Percentiles rank a stretch among this genome's conserved stretches.
These are phyloP conservation scores for Phytophthora kernoviae DNA, from an alignment of 352 stramenopile species.

Conservation along the genomic window DNA sequence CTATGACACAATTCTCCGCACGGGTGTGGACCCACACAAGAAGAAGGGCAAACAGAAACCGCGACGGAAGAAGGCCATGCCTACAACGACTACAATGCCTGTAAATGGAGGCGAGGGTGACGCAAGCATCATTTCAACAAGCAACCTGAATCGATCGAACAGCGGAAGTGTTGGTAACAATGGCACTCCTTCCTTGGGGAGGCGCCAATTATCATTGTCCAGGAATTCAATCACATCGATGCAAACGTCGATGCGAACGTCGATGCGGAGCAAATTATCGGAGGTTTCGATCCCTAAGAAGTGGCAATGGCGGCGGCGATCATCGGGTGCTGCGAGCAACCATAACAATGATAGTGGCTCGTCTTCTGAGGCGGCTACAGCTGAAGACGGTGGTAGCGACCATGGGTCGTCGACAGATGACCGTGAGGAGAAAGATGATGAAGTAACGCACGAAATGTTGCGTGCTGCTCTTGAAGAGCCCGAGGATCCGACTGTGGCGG, in stretches of 20 bases:
- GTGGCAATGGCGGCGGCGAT: conserved; percentile 53
- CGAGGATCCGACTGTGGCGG: conserved; percentile 27
- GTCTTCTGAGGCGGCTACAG: conserved; percentile 65
- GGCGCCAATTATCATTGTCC: conserved; percentile 60
- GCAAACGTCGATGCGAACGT: conserved; percentile 28
- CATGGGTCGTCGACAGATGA: conserved; percentile 61
- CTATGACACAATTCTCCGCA: conserved; percentile 75
- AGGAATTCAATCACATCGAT: conserved; percentile 48
- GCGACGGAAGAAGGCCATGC: conserved; percentile 75
- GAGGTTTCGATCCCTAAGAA: conserved; percentile 80
- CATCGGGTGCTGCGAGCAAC: conserved; percentile 30
- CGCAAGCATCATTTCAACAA: conserved; percentile 72
- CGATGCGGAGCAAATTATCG: conserved; percentile 56
- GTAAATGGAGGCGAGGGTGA: conserved; percentile 78
- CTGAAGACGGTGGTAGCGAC: conserved; percentile 68
- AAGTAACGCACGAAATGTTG: conserved; percentile 46
- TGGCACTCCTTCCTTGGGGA: conserved; percentile 14
- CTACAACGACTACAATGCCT: conserved; percentile 67
- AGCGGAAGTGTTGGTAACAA: conserved; percentile 30
- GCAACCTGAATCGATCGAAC: conserved; percentile 33
- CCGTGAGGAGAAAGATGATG: conserved; percentile 42
- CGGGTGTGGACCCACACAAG: conserved; percentile 69
- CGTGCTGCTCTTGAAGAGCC: conserved; percentile 41
- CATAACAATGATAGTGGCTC: conserved; percentile 48
- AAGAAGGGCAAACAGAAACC: conserved; percentile 45